These are phyloP conservation scores for Cyclostephanos tholiformis DNA, from an alignment of 108 stramenopile species.

Conservation along the genomic window DNA sequence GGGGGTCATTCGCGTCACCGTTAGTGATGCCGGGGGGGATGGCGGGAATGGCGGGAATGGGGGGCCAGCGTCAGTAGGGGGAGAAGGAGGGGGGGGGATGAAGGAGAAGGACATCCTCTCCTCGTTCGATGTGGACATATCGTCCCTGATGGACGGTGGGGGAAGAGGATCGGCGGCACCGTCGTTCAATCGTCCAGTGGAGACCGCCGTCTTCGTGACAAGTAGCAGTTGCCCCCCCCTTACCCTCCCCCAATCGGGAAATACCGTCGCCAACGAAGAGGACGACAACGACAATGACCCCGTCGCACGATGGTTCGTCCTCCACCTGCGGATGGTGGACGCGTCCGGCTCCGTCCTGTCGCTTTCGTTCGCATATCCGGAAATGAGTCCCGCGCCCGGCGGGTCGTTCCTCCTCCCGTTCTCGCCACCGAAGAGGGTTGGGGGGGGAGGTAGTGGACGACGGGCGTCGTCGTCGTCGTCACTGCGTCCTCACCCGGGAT, in stretches of 20 bases:
- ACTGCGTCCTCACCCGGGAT: constrained; percentile 29
- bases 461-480: no score
- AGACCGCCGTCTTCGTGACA: constrained; percentile 11
- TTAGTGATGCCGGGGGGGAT: neutral
- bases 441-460: neutral
- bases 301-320: neutral
- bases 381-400: neutral
- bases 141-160: neutral
- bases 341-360: constrained; percentile 9
- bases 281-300: neutral
- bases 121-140: constrained; percentile 4
- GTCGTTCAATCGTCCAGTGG: constrained; percentile 9
- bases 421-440: neutral
- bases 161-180: neutral
- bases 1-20: constrained; percentile 8
- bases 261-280: neutral
- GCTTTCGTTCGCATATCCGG: constrained; percentile 6
- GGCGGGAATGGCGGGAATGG: neutral
- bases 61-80: no score
- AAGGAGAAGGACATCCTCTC: neutral
- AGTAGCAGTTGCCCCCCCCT: neutral
- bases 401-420: constrained; percentile 16
- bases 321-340: constrained; percentile 18
- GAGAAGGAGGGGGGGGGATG: neutral
- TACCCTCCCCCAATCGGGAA: neutral